phyloP scores from a whole-genome alignment of 2,329 filamentous ascomycete species.

The Periglandula ipomoeae region DNA sequence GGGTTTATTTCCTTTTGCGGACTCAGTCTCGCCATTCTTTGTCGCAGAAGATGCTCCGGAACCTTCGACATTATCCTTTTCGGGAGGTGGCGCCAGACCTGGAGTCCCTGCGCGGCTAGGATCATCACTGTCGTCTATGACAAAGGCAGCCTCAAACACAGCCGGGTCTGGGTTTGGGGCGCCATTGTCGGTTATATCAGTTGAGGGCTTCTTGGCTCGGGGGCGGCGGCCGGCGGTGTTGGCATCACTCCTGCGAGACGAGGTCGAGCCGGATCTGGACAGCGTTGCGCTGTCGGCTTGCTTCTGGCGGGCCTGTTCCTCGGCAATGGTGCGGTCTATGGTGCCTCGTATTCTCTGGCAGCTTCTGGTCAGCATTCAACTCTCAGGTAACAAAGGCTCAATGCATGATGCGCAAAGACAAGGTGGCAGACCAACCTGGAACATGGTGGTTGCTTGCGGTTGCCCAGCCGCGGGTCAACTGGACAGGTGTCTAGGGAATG shows the following conservation, averaged over 20 bases:
- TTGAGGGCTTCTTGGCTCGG: slow-evolving; percentile 31
- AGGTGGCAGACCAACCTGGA: slow-evolving; percentile 19
- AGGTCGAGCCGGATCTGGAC: slow-evolving; percentile 28
- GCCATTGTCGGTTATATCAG: slow-evolving; percentile 29
- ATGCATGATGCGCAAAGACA: background rate
- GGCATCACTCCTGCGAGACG: slow-evolving; percentile 32
- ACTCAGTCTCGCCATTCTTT: slow-evolving; percentile 14
- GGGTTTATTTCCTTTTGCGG: slow-evolving; percentile 12
- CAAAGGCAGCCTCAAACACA: slow-evolving; percentile 79
- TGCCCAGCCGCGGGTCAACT: background rate
- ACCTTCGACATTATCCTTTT: slow-evolving; percentile 21
- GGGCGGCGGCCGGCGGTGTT: slow-evolving; percentile 15
- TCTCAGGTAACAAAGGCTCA: no score
- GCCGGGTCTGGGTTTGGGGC: slow-evolving; percentile 64
- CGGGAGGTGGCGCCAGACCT: slow-evolving; percentile 26
- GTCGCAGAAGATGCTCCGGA: slow-evolving; percentile 9
- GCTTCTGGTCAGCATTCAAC: slow-evolving; percentile 27
- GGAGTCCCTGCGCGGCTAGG: slow-evolving; percentile 54
- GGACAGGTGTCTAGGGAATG: slow-evolving; percentile 1
- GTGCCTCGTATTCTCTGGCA: slow-evolving; percentile 64
- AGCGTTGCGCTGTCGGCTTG: slow-evolving; percentile 34
- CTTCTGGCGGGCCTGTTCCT: slow-evolving; percentile 78
- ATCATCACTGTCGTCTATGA: slow-evolving; percentile 74
- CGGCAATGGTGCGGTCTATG: slow-evolving; percentile 79
- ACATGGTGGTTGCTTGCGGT: slow-evolving; percentile 16